A percentile compares a stretch with the other conserved stretches of the same genome.
Conservation (phyloP, 345 rosid genomes). For the Aethionema arabicum region DNA sequence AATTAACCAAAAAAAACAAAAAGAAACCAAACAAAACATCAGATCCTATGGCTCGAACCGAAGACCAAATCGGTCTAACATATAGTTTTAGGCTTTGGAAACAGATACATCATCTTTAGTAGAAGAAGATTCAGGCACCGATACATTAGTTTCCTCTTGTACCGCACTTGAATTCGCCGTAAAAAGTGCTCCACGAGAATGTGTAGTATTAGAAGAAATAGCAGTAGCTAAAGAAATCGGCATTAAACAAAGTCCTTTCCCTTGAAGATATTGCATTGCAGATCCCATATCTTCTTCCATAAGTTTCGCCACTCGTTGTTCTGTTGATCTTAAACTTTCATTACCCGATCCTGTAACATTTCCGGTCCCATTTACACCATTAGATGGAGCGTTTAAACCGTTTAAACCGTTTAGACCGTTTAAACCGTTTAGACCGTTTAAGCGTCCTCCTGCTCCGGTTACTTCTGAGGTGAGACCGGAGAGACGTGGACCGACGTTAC, state of each 20-base stretch:
- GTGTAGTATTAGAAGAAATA: constrained; percentile 70
- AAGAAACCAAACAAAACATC: not conserved
- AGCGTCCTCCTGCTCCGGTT: constrained; percentile 54
- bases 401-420: too few relatives aligned
- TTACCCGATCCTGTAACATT: constrained; percentile 39
- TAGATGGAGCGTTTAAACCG: constrained; percentile 16
- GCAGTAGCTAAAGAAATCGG: constrained; percentile 94
- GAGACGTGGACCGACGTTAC: constrained; percentile 80
- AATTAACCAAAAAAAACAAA: too few relatives aligned
- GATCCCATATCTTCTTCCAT: constrained; percentile 99
- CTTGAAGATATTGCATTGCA: constrained; percentile 97
- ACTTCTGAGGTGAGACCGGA: constrained; percentile 84
- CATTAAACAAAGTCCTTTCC: constrained; percentile 96
- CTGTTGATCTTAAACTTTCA: constrained; percentile 68
- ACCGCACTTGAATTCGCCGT: constrained; percentile 12
- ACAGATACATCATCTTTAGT: constrained; percentile 69
- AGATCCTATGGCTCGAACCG: constrained; percentile 17
- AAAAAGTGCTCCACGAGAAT: constrained; percentile 47
- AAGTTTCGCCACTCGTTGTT: constrained; percentile 85
- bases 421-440: constrained; percentile 32
- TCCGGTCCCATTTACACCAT: constrained; percentile 39
- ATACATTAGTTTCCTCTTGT: constrained; percentile 23
- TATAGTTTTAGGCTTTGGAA: constrained; percentile 48
- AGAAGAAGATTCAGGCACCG: constrained; percentile 38
- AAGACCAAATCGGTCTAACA: too few relatives aligned